These are phyloP conservation scores for Penicillium argentinense DNA, from an alignment of 495 filamentous ascomycete species.

Conservation along the genomic window DNA sequence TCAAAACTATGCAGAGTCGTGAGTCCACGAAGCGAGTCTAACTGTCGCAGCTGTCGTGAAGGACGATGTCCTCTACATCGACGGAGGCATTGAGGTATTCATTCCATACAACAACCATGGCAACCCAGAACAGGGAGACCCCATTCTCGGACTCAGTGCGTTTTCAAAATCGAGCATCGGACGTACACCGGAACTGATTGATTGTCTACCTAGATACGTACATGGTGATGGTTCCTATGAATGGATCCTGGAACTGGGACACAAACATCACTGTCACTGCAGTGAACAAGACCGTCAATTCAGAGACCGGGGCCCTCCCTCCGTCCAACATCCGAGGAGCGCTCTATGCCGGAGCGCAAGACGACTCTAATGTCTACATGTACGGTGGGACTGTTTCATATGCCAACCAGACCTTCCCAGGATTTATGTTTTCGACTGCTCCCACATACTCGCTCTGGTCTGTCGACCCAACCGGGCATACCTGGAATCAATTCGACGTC, in stretches of 20 bases:
- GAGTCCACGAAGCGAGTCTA: slow-evolving; percentile 2
- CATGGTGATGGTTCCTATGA: slow-evolving; percentile 36
- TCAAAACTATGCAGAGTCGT: too few species aligned
- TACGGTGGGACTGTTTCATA: slow-evolving; percentile 37
- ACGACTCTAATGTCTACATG: slow-evolving; percentile 25
- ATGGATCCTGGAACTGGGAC: slow-evolving; percentile 44
- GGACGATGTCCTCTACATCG: slow-evolving; percentile 37
- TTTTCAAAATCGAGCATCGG: slow-evolving; percentile 11
- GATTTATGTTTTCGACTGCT: slow-evolving; percentile 22
- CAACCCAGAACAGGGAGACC: slow-evolving; percentile 1
- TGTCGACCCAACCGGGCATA: slow-evolving; percentile 13
- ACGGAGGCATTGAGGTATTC: slow-evolving; percentile 37
- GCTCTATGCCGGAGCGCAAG: slow-evolving; percentile 29
- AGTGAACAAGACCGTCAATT: slow-evolving; percentile 28
- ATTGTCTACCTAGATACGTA: slow-evolving; percentile 28
- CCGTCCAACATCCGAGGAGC: slow-evolving; percentile 34
- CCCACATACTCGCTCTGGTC: slow-evolving; percentile 28
- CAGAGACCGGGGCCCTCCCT: slow-evolving; percentile 20
- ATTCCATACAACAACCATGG: slow-evolving; percentile 12
- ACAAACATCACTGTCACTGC: slow-evolving; percentile 34
- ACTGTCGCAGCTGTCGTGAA: slow-evolving; percentile 32
- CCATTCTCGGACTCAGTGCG: slow-evolving; percentile 10
- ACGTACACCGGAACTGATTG: too few species aligned
- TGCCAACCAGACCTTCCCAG: slow-evolving; percentile 33
- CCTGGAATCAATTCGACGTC: slow-evolving; percentile 40